Percentiles rank a stretch among this genome's conserved stretches.
Conservation (phyloP, 257 asterid genomes). For the Osmanthus fragrans region DNA sequence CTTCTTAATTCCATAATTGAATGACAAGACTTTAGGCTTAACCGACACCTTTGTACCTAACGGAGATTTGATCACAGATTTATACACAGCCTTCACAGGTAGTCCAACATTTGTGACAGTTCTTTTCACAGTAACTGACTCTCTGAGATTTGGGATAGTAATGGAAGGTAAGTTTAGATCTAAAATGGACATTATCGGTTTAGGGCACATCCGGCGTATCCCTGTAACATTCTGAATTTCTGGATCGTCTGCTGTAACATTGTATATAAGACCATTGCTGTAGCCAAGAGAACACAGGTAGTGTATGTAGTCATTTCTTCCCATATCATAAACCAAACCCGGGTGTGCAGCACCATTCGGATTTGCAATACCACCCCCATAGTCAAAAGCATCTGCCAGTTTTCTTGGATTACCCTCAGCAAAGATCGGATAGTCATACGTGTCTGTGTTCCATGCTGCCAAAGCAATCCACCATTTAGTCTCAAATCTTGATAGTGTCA, state of each 20-base stretch:
- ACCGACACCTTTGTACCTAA: not conserved
- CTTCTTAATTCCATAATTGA: constrained; percentile 3
- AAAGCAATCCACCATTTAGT: not conserved
- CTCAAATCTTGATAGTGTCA: no score
- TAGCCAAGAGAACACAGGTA: constrained; percentile 31
- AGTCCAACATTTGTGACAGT: constrained; percentile 26
- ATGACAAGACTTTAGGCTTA: constrained; percentile 18
- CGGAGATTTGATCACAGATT: constrained; percentile 16
- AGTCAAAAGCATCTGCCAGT: constrained; percentile 33
- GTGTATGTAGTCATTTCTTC: constrained; percentile 20
- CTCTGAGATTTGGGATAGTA: constrained; percentile 12
- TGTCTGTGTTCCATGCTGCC: constrained; percentile 27
- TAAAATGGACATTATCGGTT: constrained; percentile 2
- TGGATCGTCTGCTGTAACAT: not conserved
- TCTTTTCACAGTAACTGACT: constrained; percentile 9
- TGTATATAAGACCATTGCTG: constrained; percentile 7
- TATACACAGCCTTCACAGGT: constrained; percentile 15
- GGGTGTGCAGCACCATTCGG: constrained; percentile 26
- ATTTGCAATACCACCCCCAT: constrained; percentile 37
- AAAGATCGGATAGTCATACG: constrained; percentile 17
- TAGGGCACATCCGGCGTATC: constrained; percentile 11
- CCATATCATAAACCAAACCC: constrained; percentile 36
- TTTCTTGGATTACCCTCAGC: constrained; percentile 22
- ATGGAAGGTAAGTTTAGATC: constrained; percentile 27
- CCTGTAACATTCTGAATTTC: not conserved